Percentiles rank a stretch among this genome's conserved stretches.
Conservation (phyloP, 1,284 basidiomycete species). For the Cutaneotrichosporon sp. region DNA sequence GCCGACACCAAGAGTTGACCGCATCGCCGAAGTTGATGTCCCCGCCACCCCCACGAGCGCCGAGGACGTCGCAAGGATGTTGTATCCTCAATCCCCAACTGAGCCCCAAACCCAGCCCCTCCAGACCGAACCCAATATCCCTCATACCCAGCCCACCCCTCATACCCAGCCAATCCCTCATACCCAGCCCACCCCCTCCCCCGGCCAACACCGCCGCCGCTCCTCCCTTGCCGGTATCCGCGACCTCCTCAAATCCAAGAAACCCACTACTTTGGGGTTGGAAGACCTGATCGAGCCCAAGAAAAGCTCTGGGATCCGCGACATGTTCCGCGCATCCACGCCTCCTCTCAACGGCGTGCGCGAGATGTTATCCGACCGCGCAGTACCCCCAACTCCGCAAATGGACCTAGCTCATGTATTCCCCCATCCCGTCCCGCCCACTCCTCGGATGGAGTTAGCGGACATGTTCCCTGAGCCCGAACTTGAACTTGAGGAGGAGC, state of each 20-base stretch:
- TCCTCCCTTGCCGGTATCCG: conserved; percentile 26
- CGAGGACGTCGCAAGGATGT: conserved; percentile 13
- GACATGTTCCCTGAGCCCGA: conserved; percentile 2
- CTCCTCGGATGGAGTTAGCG: not conserved
- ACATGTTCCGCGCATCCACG: conserved; percentile 12
- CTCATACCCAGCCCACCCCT: too few relatives aligned
- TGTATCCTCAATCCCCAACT: too few relatives aligned
- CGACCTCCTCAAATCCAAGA: conserved; percentile 26
- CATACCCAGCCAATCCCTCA: conserved; percentile 1
- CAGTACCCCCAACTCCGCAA: conserved; percentile 26
- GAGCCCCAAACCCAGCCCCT: too few relatives aligned
- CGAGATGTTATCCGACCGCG: conserved; percentile 10
- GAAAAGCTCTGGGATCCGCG: conserved; percentile 8
- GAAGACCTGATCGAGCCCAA: conserved; percentile 13
- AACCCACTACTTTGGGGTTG: conserved; percentile 12
- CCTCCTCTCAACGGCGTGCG: conserved; percentile 11
- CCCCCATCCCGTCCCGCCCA: not conserved
- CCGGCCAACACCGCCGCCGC: conserved; percentile 14
- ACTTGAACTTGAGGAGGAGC: not conserved
- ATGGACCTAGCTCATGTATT: conserved; percentile 26
- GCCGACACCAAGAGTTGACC: not conserved
- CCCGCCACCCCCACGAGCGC: not conserved
- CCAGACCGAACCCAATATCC: too few relatives aligned
- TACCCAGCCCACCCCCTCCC: not conserved
- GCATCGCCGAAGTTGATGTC: not conserved